Percentiles rank a stretch among this genome's conserved stretches.
phyloP scores from a whole-genome alignment of 768 basidiomycete species.

The Cantharellus cinnabarinus region DNA sequence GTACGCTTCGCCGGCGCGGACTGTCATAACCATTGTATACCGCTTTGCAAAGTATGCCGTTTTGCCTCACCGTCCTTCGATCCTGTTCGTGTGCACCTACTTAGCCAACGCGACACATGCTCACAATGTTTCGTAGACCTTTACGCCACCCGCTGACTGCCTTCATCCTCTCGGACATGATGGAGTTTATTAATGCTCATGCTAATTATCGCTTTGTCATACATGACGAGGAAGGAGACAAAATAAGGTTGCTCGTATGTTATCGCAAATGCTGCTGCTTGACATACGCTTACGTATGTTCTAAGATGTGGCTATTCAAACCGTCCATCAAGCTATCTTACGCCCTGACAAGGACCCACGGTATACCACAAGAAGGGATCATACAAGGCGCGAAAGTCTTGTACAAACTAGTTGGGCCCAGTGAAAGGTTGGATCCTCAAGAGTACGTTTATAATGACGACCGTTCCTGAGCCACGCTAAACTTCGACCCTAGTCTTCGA shows the following conservation, averaged over 20 bases:
- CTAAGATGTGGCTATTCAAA: slow-evolving; percentile 87
- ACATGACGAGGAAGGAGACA: slow-evolving; percentile 70
- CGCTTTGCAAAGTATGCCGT: slow-evolving; percentile 73
- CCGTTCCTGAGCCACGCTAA: neutral
- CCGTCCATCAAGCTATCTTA: slow-evolving; percentile 69
- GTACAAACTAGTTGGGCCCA: slow-evolving; percentile 56
- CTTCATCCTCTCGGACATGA: slow-evolving; percentile 84
- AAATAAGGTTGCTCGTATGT: slow-evolving; percentile 57
- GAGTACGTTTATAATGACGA: neutral
- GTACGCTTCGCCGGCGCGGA: slow-evolving; percentile 11
- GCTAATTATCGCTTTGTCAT: slow-evolving; percentile 84
- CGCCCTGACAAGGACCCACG: slow-evolving; percentile 30
- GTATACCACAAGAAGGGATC: slow-evolving; percentile 39
- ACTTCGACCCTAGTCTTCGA: slow-evolving; percentile 24
- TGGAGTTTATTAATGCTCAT: slow-evolving; percentile 77
- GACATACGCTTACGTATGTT: neutral
- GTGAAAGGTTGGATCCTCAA: slow-evolving; percentile 19
- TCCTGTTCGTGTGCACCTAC: slow-evolving; percentile 31
- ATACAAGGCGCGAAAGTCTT: slow-evolving; percentile 65
- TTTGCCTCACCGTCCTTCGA: slow-evolving; percentile 38
- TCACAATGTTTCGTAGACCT: slow-evolving; percentile 11
- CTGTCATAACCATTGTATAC: slow-evolving; percentile 19
- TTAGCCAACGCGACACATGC: neutral
- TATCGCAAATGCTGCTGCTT: no score
- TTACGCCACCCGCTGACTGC: slow-evolving; percentile 47